phyloP scores from a whole-genome alignment of 2,329 filamentous ascomycete species.

The Ascochyta fabae region DNA sequence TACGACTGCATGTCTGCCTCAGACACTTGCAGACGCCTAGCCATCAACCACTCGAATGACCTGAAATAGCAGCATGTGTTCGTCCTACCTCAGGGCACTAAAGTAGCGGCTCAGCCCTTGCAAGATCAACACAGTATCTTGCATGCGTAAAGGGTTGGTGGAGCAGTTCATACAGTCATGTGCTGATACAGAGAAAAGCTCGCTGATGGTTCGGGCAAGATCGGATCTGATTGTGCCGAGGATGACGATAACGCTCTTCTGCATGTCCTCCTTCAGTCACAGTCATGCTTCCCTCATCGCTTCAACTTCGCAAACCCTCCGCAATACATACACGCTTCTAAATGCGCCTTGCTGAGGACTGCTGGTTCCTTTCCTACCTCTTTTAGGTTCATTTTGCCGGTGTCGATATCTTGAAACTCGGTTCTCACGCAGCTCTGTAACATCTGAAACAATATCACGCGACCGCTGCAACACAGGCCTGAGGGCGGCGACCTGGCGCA shows the following conservation, averaged over 20 bases:
- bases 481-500: conserved; percentile 1
- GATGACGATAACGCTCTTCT: conserved; percentile 4
- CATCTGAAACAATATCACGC: conserved; percentile 8
- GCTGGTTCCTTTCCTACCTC: not conserved
- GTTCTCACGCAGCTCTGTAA: conserved; percentile 5
- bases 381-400: conserved; percentile 2
- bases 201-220: conserved; percentile 13
- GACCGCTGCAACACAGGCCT: conserved; percentile 1
- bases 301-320: conserved; percentile 1
- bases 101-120: no score
- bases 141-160: no score
- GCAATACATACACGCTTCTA: not conserved
- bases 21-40: no score
- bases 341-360: no score
- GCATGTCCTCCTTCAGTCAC: conserved; percentile 4
- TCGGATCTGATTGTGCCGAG: conserved; percentile 14
- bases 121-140: no score
- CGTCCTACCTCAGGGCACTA: no score
- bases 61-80: no score
- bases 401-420: conserved; percentile 8
- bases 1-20: no score
- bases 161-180: not conserved
- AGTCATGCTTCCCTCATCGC: conserved; percentile 8
- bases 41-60: no score
- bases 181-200: not conserved